These are phyloP conservation scores for Celoporthe dispersa DNA, from an alignment of 2,329 filamentous ascomycete genomes.

Conservation along the genomic window DNA sequence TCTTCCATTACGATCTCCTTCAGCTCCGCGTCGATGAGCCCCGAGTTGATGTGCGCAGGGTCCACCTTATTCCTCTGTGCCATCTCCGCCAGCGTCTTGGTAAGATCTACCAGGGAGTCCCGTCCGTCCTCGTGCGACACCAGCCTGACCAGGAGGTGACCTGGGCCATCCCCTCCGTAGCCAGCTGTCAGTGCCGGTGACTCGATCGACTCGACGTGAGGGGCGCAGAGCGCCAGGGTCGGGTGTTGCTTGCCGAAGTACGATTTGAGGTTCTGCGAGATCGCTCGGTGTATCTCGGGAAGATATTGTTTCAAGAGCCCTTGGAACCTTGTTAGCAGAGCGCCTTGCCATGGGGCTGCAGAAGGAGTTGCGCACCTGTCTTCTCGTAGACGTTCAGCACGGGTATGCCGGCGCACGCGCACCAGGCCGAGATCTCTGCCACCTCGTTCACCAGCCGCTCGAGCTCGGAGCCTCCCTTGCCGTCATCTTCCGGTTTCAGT, in stretches of 20 bases:
- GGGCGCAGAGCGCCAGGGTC: conserved; percentile 71
- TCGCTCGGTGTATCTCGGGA: conserved; percentile 78
- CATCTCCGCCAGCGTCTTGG: conserved; percentile 93
- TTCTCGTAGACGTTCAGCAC: conserved; percentile 90
- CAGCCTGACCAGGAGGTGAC: conserved; percentile 68
- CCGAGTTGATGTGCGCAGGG: conserved; percentile 78
- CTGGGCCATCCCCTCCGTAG: conserved; percentile 45
- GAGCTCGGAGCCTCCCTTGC: conserved; percentile 72
- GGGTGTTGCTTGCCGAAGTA: conserved; percentile 85
- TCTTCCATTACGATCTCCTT: conserved; percentile 80
- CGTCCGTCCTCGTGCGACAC: conserved; percentile 88
- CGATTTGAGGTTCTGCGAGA: conserved; percentile 77
- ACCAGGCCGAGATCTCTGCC: conserved; percentile 92
- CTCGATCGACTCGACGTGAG: conserved; percentile 66
- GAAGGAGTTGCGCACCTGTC: conserved; percentile 64
- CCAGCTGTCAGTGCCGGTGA: conserved; percentile 47
- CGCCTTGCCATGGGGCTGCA: background rate
- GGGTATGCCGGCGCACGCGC: conserved; percentile 84
- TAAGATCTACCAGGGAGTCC: conserved; percentile 93
- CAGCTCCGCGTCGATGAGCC: conserved; percentile 89
- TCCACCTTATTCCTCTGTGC: conserved; percentile 85
- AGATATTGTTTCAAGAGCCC: conserved; percentile 89
- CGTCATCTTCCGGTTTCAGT: conserved; percentile 72
- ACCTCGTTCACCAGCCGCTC: conserved; percentile 88
- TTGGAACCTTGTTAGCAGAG: conserved; percentile 46